Base-by-base conservation (phyloP, 2,329 filamentous ascomycete species). In the Nigrospora sphaerica region DNA sequence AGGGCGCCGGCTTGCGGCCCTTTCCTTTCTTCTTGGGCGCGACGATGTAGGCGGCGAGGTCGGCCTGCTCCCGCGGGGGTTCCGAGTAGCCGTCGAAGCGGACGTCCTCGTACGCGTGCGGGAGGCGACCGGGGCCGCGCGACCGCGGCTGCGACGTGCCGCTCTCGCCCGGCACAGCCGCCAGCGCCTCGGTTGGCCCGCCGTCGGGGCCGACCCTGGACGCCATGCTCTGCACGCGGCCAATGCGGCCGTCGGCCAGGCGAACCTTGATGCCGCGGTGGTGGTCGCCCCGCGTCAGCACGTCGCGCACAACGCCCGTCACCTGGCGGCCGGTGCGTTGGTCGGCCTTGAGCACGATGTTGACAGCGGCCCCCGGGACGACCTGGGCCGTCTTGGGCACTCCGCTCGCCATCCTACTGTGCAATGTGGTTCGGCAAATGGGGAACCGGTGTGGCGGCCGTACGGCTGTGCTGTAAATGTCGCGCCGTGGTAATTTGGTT, bases 241-340 rank as follows among this genome's bases (percentile, higher is more conserved):
- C 87, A 3, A 92, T 78, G 23, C 84, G 74, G 1, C 86, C 86
- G 61, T 87, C 85, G 1, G 70, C 67, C 6, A 92, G 70, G 3
- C 86, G 78, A 19, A 91, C 86, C 63, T 91, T 92, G 68, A 91
- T 87, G 33, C 87, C 87, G 11, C 85, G 75, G 3, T 85, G 85
- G 57, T 92, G 87, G 54, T 91, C 80, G 23, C 85, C 85, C 1
- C 78, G 71, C 2, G 86, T 91, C 41, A 92, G 71, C 0, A 91
- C 63, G 39, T 88, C 78, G 44, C 75, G 73, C 1, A 92, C 80
- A 6, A 73, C 64, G 19, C 87, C 87, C 39, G 73, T 69, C 1
- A 88, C 86, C 55, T 88, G 81, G 39, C 77, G 75, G 7, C 86
- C 87, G 0, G 85, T 89, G 1, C 77, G 78, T 61, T 92, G 87